Percentiles rank a stretch among this genome's conserved stretches.
Evolutionary conservation across 164 flowering plant species (phyloP).

Genomic region (Vitis rupestris): DNA sequence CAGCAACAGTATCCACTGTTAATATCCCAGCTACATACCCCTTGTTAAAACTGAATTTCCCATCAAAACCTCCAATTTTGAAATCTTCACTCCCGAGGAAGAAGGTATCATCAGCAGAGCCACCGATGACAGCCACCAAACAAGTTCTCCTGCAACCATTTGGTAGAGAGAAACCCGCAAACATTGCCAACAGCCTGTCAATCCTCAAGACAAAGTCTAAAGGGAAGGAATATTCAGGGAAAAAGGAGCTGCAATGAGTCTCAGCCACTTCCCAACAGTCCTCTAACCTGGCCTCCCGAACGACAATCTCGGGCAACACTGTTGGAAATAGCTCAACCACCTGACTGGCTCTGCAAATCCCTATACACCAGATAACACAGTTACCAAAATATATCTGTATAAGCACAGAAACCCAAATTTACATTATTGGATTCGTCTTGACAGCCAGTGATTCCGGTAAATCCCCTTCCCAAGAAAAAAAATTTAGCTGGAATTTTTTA

Average conservation of each 20-base stretch:
- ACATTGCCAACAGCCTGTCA: slow-evolving; percentile 71
- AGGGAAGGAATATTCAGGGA: slow-evolving; percentile 89
- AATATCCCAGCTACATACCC: slow-evolving; percentile 89
- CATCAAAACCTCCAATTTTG: slow-evolving; percentile 70
- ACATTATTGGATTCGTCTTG: too few species aligned
- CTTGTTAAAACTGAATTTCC: slow-evolving; percentile 58
- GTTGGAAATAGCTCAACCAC: slow-evolving; percentile 77
- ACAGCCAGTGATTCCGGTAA: too few species aligned
- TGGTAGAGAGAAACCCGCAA: slow-evolving; percentile 73
- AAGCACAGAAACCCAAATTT: neutral
- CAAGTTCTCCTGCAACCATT: slow-evolving; percentile 74
- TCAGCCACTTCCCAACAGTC: slow-evolving; percentile 99
- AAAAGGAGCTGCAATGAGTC: slow-evolving; percentile 98
- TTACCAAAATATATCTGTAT: neutral
- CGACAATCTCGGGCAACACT: slow-evolving; percentile 70
- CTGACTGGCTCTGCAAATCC: slow-evolving; percentile 77
- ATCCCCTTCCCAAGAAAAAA: too few species aligned
- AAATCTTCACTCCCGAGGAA: slow-evolving; percentile 58
- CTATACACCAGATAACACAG: slow-evolving; percentile 26
- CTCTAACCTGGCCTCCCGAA: slow-evolving; percentile 95
- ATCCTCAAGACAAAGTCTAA: slow-evolving; percentile 72
- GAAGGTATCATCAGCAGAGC: slow-evolving; percentile 38
- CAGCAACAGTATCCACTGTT: slow-evolving; percentile 90
- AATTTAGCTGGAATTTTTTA: too few species aligned
- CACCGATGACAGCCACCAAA: slow-evolving; percentile 77